Base-by-base conservation (phyloP, 495 filamentous ascomycete genomes). In the Penicillium coffeae region DNA sequence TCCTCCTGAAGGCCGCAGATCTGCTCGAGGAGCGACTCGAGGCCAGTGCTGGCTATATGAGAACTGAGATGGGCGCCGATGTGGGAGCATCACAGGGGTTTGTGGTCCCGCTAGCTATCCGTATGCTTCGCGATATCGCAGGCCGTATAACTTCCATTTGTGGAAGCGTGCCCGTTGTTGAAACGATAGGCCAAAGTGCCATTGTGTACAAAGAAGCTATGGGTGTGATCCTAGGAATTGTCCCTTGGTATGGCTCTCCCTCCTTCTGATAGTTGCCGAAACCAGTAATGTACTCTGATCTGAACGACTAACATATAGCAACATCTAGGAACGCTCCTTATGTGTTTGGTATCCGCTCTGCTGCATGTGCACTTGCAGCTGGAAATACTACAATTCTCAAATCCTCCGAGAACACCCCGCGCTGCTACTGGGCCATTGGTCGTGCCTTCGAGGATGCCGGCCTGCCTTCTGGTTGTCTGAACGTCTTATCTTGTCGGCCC, bases 331-430 rank as follows among this genome's bases (percentile, higher is more conserved):
- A 84, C 54, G 75, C 71, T 1, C 81, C 88, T 16, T 84, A 87
- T 52, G 72, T 74, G n/a, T 72, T 88, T 25, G 79, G 79, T 8
- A 67, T 90, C 22, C 81, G 87, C 52, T 77, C 87, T 3, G 71
- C 89, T 8, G 69, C 83, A 9, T 89, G 77, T 64, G 84, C 90
- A 13, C 75, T 95, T 38, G 90, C 90, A n/a, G 82, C 83, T 6
- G 90, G 90, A 5, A 89, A 88, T 55, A 89, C 87, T 1, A 81
- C 77, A 8, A 75, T 91, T 38, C 70, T 91, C 2, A 92, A 92
- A 65, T 82, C 82, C 3, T 80, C 83, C 9, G 90, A 95, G 57
- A 63, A 81, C 18, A 83, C 85, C 2, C 90, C 90, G 1, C 78
- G 83, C 37, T 80, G 76, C 46, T 87, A 87, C 71, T 87, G 79